Conservation (phyloP, 306 rosid species). For the Trifolium repens region DNA sequence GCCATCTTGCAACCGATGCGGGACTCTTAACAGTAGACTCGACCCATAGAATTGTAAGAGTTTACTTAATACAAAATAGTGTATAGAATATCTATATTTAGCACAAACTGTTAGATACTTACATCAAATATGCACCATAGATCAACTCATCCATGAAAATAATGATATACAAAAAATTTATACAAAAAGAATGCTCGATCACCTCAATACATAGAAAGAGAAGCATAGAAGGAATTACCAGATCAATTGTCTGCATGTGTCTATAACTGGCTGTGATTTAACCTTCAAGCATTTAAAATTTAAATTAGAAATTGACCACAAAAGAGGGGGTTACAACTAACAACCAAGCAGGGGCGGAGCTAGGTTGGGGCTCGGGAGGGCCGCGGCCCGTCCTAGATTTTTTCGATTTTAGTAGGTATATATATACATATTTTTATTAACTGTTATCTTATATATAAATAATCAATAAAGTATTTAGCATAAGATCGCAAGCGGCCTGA, state of each 20-base stretch:
- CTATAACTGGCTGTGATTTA: slow-evolving; percentile 84
- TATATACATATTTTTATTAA: too few relatives aligned
- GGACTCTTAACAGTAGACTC: too few relatives aligned
- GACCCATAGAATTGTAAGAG: neutral
- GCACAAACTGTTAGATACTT: slow-evolving; percentile 4
- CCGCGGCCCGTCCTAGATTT: too few relatives aligned
- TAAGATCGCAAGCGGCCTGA: too few relatives aligned
- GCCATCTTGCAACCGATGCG: too few relatives aligned
- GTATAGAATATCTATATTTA: neutral
- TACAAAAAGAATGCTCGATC: neutral
- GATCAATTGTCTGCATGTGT: slow-evolving; percentile 66
- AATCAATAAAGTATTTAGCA: too few relatives aligned
- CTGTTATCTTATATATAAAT: too few relatives aligned
- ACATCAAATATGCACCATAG: slow-evolving; percentile 23
- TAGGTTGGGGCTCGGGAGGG: too few relatives aligned
- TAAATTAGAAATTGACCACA: slow-evolving; percentile 28
- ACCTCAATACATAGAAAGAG: slow-evolving; percentile 18
- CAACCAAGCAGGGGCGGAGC: neutral
- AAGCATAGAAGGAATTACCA: slow-evolving; percentile 49
- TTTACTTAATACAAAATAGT: neutral
- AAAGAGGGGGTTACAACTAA: slow-evolving; percentile 14
- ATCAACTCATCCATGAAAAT: slow-evolving; percentile 11
- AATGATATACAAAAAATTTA: slow-evolving; percentile 2
- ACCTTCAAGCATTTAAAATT: slow-evolving; percentile 61
- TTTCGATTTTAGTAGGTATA: too few relatives aligned